phyloP scores from a whole-genome alignment of 2,329 filamentous ascomycete species.

The Fusarium piperis region DNA sequence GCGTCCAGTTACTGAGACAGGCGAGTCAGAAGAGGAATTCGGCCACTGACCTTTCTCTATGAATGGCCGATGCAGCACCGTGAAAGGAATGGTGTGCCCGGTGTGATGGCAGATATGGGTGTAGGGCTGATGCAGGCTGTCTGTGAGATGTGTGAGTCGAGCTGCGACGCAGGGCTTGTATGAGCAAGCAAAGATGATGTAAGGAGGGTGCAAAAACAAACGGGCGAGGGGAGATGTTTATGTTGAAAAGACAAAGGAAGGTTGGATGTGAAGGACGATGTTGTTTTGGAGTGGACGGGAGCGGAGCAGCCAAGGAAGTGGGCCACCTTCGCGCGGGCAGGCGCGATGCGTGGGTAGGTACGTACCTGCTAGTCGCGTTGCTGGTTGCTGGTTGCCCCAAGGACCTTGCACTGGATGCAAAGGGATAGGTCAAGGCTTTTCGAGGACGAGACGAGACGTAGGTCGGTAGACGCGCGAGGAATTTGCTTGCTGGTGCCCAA shows the following conservation, averaged over 20 bases:
- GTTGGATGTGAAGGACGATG: slow-evolving; percentile 43
- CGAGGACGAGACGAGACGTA: slow-evolving; percentile 14
- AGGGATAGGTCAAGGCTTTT: slow-evolving; percentile 28
- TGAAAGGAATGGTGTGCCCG: slow-evolving; percentile 50
- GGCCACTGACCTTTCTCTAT: slow-evolving; percentile 50
- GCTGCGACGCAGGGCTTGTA: slow-evolving; percentile 24
- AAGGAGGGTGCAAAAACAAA: slow-evolving; percentile 37
- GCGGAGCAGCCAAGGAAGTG: neutral
- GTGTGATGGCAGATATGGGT: slow-evolving; percentile 37
- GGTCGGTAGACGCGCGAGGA: slow-evolving; percentile 34
- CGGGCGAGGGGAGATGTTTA: slow-evolving; percentile 48
- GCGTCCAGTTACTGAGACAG: slow-evolving; percentile 44
- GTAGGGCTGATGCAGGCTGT: slow-evolving; percentile 41
- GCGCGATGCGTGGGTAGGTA: slow-evolving; percentile 43
- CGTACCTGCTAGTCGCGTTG: slow-evolving; percentile 44
- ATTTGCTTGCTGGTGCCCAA: slow-evolving; percentile 10
- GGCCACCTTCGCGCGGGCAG: neutral
- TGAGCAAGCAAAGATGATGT: slow-evolving; percentile 39
- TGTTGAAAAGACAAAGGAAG: slow-evolving; percentile 38
- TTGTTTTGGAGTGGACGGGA: slow-evolving; percentile 51
- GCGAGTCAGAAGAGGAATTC: slow-evolving; percentile 41
- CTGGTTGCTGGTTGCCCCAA: slow-evolving; percentile 46
- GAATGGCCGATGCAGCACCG: slow-evolving; percentile 46
- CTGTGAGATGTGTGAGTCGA: slow-evolving; percentile 42
- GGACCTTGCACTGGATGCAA: slow-evolving; percentile 15